Evolutionary conservation across 345 rosid genomes (phyloP).

Genomic region (Citrus australasica): DNA sequence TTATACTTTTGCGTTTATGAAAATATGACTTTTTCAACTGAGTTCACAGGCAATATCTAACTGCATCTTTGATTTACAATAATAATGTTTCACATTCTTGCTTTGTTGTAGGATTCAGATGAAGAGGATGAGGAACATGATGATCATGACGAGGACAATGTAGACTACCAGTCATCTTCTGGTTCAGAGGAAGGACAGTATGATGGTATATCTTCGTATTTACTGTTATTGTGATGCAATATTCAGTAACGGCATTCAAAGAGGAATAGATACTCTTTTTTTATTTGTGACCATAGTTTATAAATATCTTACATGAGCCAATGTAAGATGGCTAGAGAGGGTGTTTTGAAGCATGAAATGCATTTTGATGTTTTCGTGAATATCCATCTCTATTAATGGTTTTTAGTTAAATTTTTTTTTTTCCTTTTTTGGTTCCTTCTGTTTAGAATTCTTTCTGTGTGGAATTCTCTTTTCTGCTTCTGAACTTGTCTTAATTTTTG

Average conservation of each 20-base stretch:
- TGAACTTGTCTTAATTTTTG: conserved; percentile 13
- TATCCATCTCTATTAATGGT: not conserved
- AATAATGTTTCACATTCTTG: not conserved
- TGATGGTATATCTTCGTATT: conserved; percentile 22
- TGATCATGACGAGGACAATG: conserved; percentile 21
- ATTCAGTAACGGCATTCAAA: not conserved
- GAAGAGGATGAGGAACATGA: conserved; percentile 32
- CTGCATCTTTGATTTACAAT: not conserved
- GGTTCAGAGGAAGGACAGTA: conserved; percentile 41
- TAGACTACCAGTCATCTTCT: conserved; percentile 32
- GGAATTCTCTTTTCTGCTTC: conserved; percentile 8
- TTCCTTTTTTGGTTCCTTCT: too few relatives aligned
- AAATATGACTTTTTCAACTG: not conserved
- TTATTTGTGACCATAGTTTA: not conserved
- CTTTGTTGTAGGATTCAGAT: conserved; percentile 41
- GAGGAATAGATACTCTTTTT: not conserved
- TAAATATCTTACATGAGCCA: not conserved
- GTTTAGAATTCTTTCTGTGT: not conserved
- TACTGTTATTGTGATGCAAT: not conserved
- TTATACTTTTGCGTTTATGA: not conserved
- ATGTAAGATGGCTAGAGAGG: not conserved
- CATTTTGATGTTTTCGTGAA: not conserved
- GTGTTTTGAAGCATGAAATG: not conserved
- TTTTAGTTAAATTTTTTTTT: not conserved
- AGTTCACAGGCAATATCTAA: not conserved